These are phyloP conservation scores for Emydomyces testavorans DNA, from an alignment of 2,329 filamentous ascomycete genomes.

Conservation along the genomic window DNA sequence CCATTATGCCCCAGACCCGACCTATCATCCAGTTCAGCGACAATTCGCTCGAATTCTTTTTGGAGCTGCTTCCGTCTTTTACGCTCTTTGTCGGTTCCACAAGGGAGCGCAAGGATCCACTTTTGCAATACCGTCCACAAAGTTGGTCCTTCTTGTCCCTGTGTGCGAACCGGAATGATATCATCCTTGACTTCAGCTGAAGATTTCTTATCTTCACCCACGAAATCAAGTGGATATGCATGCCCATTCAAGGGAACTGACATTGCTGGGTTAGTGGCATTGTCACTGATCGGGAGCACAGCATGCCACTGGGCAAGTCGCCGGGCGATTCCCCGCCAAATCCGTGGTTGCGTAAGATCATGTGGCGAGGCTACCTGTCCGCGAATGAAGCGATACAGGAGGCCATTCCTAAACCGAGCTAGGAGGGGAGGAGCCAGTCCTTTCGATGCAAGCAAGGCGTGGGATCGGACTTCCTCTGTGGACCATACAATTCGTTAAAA, in stretches of 20 bases:
- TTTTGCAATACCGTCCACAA: constrained; percentile 93
- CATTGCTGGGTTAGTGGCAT: constrained; percentile 23
- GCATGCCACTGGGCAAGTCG: constrained; percentile 91
- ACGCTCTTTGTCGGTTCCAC: constrained; percentile 56
- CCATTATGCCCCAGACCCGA: constrained; percentile 64
- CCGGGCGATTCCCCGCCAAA: constrained; percentile 74
- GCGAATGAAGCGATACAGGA: constrained; percentile 83
- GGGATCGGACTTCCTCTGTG: constrained; percentile 52
- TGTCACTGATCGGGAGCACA: constrained; percentile 45
- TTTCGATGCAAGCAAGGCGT: constrained; percentile 74
- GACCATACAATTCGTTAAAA: constrained; percentile 8
- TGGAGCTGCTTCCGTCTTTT: constrained; percentile 58
- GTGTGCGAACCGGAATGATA: constrained; percentile 42
- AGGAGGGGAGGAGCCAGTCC: constrained; percentile 76
- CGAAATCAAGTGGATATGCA: constrained; percentile 44
- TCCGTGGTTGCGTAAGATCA: constrained; percentile 61
- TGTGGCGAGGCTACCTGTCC: constrained; percentile 68
- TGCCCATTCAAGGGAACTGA: constrained; percentile 19
- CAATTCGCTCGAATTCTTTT: constrained; percentile 59
- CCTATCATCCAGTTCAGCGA: constrained; percentile 60
- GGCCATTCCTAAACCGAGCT: constrained; percentile 87
- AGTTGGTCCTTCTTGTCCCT: constrained; percentile 61
- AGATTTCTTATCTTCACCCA: constrained; percentile 18
- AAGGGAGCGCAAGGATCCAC: constrained; percentile 81
- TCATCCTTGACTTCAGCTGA: constrained; percentile 20